A percentile compares a stretch with the other conserved stretches of the same genome.
Conservation (phyloP, 257 asterid species). For the Solanum arcanum region DNA sequence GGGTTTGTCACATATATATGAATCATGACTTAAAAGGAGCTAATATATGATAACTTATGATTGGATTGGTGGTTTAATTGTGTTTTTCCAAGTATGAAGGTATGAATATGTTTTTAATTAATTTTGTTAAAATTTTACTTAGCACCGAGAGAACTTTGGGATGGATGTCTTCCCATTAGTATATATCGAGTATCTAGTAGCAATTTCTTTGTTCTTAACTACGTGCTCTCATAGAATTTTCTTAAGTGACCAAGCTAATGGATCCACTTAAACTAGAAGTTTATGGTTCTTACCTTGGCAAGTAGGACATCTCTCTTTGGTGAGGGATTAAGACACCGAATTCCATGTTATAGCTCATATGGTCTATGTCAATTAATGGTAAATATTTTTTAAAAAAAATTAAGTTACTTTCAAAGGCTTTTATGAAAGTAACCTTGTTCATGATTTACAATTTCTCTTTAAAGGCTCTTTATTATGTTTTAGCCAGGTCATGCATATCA, state of each 20-base stretch:
- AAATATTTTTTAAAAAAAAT: no score
- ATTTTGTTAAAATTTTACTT: no score
- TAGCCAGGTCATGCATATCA: not conserved
- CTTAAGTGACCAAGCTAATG: not conserved
- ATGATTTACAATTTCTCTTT: not conserved
- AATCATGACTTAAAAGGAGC: not conserved
- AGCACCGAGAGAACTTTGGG: not conserved
- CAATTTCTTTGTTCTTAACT: not conserved
- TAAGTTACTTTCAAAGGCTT: not conserved
- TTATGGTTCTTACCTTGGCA: not conserved
- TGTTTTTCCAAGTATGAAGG: not conserved
- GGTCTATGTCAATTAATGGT: not conserved
- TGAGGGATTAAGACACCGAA: not conserved
- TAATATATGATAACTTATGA: not conserved
- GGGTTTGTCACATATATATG: not conserved
- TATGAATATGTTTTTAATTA: not conserved
- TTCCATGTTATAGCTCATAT: not conserved
- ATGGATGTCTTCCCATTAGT: not conserved
- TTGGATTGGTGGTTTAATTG: not conserved
- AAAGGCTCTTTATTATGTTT: not conserved
- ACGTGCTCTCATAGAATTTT: not conserved
- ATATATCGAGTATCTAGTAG: not conserved
- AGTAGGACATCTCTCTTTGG: not conserved
- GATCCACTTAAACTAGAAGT: not conserved
- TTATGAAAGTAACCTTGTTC: not conserved